Base-by-base conservation (phyloP, 2,329 filamentous ascomycete genomes). In the Aaosphaeria pasadenensis region DNA sequence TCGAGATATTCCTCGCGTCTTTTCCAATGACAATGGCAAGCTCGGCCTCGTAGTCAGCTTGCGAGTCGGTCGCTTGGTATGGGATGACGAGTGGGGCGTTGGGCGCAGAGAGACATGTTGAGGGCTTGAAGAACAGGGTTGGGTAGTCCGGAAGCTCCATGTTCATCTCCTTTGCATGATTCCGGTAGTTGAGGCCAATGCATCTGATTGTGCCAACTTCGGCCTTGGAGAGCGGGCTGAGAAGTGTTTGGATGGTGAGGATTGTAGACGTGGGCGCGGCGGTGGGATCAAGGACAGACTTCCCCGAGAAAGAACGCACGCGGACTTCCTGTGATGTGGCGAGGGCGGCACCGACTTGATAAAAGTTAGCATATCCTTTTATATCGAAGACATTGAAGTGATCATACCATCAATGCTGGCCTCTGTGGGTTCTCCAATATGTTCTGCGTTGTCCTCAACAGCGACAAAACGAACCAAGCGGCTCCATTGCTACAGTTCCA, bases 21-120 rank as follows among this genome's bases (percentile, higher is more conserved):
- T 74, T 77, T 1, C 75, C 75, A 5, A 80, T 76, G 0, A 83
- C 67, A 2, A 83, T 44, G 17, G 50, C 49, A 31, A 60, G 56
- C 35, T 60, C 58, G 29, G 48, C 50, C 43, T 60, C 58, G 50
- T 60, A 60, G 42, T 60, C 58, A 5, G 51, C 47, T 31, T 50
- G 50, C 2, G 39, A 41, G 28, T 52, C 49, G 24, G 50, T 52
- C 5, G 58, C 52, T 30, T 53, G 48, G 28, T 48, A 28, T 1
- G 50, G 53, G 39, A 59, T 54, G 2, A 49, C 30, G 11, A 59
- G 40, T 24, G 52, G 45, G 5, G 50, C 54, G 32, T 53, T 54
- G 1, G 51, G 52, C 3, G 44, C 36, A 0, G 46, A 47, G 9
- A 58, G 47, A 30, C 53, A 50, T 6, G 54, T 57, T 24, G 50